Evolutionary conservation across 257 asterid species (phyloP).

Genomic region (Capsicum pubescens): DNA sequence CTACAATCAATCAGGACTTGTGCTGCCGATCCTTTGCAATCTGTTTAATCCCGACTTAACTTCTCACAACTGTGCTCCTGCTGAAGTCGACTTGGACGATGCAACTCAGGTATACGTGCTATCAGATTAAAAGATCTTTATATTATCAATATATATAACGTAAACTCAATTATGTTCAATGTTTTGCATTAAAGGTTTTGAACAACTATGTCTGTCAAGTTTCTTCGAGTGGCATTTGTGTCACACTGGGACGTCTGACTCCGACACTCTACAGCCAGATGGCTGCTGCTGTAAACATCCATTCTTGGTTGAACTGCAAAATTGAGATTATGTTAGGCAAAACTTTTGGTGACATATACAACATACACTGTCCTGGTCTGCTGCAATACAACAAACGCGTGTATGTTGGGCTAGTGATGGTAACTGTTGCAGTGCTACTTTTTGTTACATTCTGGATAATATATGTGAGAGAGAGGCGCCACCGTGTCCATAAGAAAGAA

Average conservation of each 20-base stretch:
- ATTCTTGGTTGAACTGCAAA: constrained; percentile 41
- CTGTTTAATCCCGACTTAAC: constrained; percentile 39
- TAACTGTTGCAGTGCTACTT: constrained; percentile 39
- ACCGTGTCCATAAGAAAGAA: constrained; percentile 44
- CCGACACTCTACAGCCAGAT: constrained; percentile 37
- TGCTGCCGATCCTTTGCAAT: constrained; percentile 46
- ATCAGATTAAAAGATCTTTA: background rate
- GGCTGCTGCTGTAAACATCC: constrained; percentile 38
- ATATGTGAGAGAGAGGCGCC: constrained; percentile 37
- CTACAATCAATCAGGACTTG: constrained; percentile 49
- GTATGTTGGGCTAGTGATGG: constrained; percentile 36
- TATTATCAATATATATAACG: background rate
- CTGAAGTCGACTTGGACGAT: constrained; percentile 39
- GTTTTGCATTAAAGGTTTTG: constrained; percentile 36
- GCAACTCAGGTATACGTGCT: constrained; percentile 38
- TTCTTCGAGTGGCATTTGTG: constrained; percentile 40
- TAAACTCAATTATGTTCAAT: background rate
- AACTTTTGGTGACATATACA: constrained; percentile 32
- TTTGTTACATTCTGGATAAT: constrained; percentile 45
- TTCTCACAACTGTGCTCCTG: constrained; percentile 33
- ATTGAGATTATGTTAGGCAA: constrained; percentile 38
- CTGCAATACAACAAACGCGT: constrained; percentile 33
- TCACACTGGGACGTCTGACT: constrained; percentile 46
- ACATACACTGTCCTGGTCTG: constrained; percentile 36
- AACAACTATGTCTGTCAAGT: constrained; percentile 41